Evolutionary conservation across 1,139 yeast species (phyloP).

Genomic region (Geotrichum phurueaensis): DNA sequence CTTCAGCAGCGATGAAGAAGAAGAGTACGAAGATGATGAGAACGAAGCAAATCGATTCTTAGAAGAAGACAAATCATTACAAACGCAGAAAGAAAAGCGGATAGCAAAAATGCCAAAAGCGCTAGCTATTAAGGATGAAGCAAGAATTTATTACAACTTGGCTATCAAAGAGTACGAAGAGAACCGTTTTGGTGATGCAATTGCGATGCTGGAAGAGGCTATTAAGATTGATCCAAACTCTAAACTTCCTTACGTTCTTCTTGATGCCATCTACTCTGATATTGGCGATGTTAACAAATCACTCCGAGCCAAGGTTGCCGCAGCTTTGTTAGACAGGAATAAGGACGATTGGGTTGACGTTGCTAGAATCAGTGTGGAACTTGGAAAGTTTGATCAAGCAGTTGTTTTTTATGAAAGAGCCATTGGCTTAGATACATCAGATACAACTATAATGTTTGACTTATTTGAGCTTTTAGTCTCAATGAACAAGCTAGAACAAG

Average conservation of each 20-base stretch:
- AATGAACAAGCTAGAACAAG: conserved; percentile 59
- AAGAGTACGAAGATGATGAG: conserved; percentile 28
- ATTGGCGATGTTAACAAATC: conserved; percentile 66
- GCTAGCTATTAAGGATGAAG: conserved; percentile 18
- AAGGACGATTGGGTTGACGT: conserved; percentile 78
- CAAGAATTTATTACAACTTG: conserved; percentile 25
- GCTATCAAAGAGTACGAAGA: conserved; percentile 79
- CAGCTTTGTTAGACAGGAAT: conserved; percentile 70
- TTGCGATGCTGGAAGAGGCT: conserved; percentile 62
- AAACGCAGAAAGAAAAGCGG: not conserved
- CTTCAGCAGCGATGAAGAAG: conserved; percentile 15
- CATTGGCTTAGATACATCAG: conserved; percentile 51
- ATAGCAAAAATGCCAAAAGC: not conserved
- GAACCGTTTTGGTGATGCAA: conserved; percentile 60
- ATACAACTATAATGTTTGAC: conserved; percentile 42
- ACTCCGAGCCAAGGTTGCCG: conserved; percentile 74
- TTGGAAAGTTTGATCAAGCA: conserved; percentile 76
- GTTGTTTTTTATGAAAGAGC: conserved; percentile 76
- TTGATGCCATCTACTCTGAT: conserved; percentile 76
- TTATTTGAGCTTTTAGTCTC: conserved; percentile 65
- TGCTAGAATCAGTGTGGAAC: conserved; percentile 65
- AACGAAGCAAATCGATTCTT: conserved; percentile 20
- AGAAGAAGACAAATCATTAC: conserved; percentile 19
- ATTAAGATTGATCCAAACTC: conserved; percentile 71
- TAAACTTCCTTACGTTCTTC: conserved; percentile 73